Base-by-base conservation (phyloP, 495 filamentous ascomycete genomes). In the Penicillium robsamsonii region DNA sequence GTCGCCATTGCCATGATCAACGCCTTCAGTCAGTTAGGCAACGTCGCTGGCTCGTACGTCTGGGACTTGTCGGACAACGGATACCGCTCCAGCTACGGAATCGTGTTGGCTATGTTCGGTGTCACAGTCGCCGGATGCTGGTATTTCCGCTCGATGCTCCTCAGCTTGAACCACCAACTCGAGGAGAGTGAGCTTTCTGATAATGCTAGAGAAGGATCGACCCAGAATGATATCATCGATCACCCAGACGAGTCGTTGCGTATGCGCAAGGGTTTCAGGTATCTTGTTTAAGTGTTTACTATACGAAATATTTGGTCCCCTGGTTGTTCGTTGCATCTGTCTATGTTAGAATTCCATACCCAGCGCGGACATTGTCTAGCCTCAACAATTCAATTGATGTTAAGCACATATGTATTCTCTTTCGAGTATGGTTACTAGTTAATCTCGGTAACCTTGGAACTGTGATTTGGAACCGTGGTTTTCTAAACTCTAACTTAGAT, bases 1-100 rank as follows among this genome's bases (percentile, higher is more conserved):
- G 90, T 89, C 0, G 88, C 88, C 0, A 73, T 94, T 3, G 91
- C 91, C 33, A 81, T 87, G 57, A 90, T 92, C 75, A 95, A 95
- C 67, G 88, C 90, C 2, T 81, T 92, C 44, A 82, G 81, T 24
- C 69, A 71, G 46, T 65, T 71, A 1, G 69, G 69, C 18, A 71
- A 71, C 55, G 67, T 71, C 3, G 69, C 69, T 4, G 69, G 69
- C 15, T 68, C 65, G 2, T 71, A 71, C 37, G 69, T 71, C 22
- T 71, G 69, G 69, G 58, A 66, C 24, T 61, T 71, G 9, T 44
- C 49, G 0, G 67, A 68, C 0, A 68, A 71, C 55, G 69, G 69
- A 4, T 71, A 65, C 53, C 69, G 69, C 37, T 68, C 69, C 59
- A 71, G 69, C 38, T 71, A 71, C 55, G 69, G 69, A 17, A 71